Evolutionary conservation across 768 basidiomycete genomes (phyloP), one percentile per base, ranked within the genome.

Genomic region (Solioccasus polychromus): DNA sequence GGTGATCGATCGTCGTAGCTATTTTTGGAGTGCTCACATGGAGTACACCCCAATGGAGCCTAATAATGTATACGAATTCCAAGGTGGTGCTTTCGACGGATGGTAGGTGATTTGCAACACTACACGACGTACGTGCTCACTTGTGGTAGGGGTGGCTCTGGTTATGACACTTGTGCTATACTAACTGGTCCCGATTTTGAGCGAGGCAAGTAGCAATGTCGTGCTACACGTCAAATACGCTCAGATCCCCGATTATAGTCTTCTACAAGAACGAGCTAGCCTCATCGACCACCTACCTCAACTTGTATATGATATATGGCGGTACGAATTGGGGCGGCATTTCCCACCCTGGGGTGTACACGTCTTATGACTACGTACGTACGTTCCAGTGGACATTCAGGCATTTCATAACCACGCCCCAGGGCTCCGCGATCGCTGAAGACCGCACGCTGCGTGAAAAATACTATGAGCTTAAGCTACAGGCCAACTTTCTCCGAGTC

Each of bases 321-420:
- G 82, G 81, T 23, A 83, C 82, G 1, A 82, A 83, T 39, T 82
- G 79, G 79, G 81, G 80, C 6, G 61, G 61, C 32, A 79, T 78
- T 1, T 62, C 76, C 1, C 72, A 77, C 52, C 80, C 80, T 4
- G 78, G 78, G 1, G 75, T 74, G 42, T 80, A 80, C 52, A 73
- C 76, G 1, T 80, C 79, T 10, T 84, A 83, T 53, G 82, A 83
- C 52, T 83, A 83, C 47, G 79, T 63, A 34, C 26, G 61, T 39
- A 25, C 14, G 15, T 29, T 23, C 14, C 1, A 6, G 24, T 28
- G 31, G 19, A 39, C 17, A 8, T 5, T 28, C 32, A 12, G 8
- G 5, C 38, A 4, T 22, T 28, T 35, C 36, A 46, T n/a, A 52
- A 22, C 30, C 34, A 19, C 26, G 9, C 26, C 38, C 5, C 32